Evolutionary conservation across 179 eudicot species (phyloP), one percentile per base, ranked within the genome.

Genomic region (Camellia oleifera): DNA sequence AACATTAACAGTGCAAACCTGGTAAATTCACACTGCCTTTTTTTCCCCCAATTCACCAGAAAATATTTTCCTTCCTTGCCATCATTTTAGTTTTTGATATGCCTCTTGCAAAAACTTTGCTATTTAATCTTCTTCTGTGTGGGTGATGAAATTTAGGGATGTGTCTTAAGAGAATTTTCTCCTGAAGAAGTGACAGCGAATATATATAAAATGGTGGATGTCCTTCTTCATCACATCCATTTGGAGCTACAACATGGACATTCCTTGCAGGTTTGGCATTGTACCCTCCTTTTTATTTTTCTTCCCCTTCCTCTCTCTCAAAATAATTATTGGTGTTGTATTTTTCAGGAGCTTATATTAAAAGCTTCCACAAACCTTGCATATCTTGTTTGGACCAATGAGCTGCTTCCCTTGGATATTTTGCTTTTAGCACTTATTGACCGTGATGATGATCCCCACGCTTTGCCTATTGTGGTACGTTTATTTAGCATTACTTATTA

Each of bases 121-220:
- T 32, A 1, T 32, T 32, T 32, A 32, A 32, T 12, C 18, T 23
- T 60, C 10, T 17, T 13, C 76, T 57, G 48, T 26, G 56, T 60
- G 72, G 42, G 50, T 40, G 40, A 46, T 82, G 69, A 46, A 66
- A 52, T 78, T 83, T 85, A 95, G 99, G 98, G 91, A 63, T 90
- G 93, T 80, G 99, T 91, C 45, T 71, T 95, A 71, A 88, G 98
- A 87, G 99, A 93, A 82, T 82, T 95, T 95, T 90, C 97, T 44
- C 99, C 99, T 65, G 99, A 95, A 89, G 99, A 95, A 83, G 99
- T 95, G 81, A 95, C 98, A 76, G 91, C 92, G 72, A 95, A 95
- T 82, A 95, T 95, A 72, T 95, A 93, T 82, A 92, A 95, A 23
- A 90, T 95, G 97, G 98, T 95, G 84, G 99, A 95, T 92, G 99